These are phyloP conservation scores for Vitis rotundifolia DNA, from an alignment of 164 flowering plant species.

Conservation along the genomic window DNA sequence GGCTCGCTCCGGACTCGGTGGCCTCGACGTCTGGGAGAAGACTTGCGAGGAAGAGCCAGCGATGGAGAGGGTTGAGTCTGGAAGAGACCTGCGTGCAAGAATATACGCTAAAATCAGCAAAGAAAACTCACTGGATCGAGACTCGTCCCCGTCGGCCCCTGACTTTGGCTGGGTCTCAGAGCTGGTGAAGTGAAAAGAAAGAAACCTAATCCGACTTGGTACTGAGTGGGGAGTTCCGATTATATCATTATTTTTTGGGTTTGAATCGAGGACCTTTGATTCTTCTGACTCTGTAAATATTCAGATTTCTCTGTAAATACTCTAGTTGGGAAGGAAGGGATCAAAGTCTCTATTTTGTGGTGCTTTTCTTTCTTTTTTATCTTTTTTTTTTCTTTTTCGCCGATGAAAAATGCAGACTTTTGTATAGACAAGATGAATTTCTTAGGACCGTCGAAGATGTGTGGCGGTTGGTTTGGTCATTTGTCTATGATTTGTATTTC, in stretches of 20 bases:
- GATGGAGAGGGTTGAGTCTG: slow-evolving; percentile 81
- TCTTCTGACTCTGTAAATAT: slow-evolving; percentile 19
- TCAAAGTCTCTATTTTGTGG: slow-evolving; percentile 19
- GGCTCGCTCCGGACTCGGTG: slow-evolving; percentile 26
- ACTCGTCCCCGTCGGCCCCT: slow-evolving; percentile 25
- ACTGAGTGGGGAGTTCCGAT: neutral
- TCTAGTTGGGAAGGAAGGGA: slow-evolving; percentile 3
- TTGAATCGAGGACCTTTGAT: slow-evolving; percentile 8
- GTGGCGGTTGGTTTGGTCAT: slow-evolving; percentile 14
- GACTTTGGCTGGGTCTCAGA: slow-evolving; percentile 54
- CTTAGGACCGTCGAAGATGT: slow-evolving; percentile 12
- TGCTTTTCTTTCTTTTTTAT: neutral
- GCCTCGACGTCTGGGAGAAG: slow-evolving; percentile 35
- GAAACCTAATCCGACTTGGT: neutral
- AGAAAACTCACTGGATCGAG: slow-evolving; percentile 57
- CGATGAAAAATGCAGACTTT: neutral
- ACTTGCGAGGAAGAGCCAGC: slow-evolving; percentile 45
- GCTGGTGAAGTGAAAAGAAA: slow-evolving; percentile 31
- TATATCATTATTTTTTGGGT: neutral
- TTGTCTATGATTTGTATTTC: neutral
- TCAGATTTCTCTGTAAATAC: neutral
- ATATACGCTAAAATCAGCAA: slow-evolving; percentile 64
- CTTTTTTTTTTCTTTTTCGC: neutral
- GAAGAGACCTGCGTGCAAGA: slow-evolving; percentile 59
- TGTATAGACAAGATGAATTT: slow-evolving; percentile 13